Percentiles rank a stretch among this genome's conserved stretches.
Conservation (phyloP, 176 grass and related monocot species). For the Echinochloa phyllopogon region DNA sequence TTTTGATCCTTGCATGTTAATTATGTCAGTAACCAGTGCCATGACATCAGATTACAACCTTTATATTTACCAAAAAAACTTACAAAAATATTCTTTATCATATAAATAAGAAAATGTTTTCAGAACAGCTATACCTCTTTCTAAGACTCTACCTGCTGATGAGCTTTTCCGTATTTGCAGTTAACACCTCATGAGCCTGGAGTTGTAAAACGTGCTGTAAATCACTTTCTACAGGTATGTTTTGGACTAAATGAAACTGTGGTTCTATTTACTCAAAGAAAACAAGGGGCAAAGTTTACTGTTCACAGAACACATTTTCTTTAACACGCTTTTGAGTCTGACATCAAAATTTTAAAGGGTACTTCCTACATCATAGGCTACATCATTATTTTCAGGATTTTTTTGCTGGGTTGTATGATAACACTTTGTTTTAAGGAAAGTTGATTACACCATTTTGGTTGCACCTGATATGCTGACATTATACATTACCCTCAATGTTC, state of each 20-base stretch:
- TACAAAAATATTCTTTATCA: not conserved
- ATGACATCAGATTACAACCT: not conserved
- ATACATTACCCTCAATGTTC: not conserved
- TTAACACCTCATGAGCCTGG: slow-evolving; percentile 88
- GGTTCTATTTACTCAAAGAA: not conserved
- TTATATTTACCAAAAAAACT: not conserved
- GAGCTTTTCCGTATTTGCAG: slow-evolving; percentile 47
- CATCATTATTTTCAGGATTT: not conserved
- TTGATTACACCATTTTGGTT: not conserved
- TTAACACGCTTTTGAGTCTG: not conserved
- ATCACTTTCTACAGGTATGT: slow-evolving; percentile 91
- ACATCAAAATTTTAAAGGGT: not conserved
- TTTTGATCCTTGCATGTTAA: slow-evolving; percentile 7
- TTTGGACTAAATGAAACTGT: slow-evolving; percentile 24
- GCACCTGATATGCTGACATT: not conserved
- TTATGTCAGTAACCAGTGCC: not conserved
- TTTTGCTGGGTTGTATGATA: not conserved
- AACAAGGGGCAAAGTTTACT: not conserved
- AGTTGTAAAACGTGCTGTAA: slow-evolving; percentile 92
- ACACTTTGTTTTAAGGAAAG: not conserved
- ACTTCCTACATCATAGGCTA: not conserved
- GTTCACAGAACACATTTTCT: not conserved
- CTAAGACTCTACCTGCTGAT: not conserved
- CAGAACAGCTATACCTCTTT: slow-evolving; percentile 6
- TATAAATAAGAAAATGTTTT: slow-evolving; percentile 10